These are phyloP conservation scores for Monosporascus sp. DNA, from an alignment of 2,329 filamentous ascomycete genomes.

Conservation along the genomic window DNA sequence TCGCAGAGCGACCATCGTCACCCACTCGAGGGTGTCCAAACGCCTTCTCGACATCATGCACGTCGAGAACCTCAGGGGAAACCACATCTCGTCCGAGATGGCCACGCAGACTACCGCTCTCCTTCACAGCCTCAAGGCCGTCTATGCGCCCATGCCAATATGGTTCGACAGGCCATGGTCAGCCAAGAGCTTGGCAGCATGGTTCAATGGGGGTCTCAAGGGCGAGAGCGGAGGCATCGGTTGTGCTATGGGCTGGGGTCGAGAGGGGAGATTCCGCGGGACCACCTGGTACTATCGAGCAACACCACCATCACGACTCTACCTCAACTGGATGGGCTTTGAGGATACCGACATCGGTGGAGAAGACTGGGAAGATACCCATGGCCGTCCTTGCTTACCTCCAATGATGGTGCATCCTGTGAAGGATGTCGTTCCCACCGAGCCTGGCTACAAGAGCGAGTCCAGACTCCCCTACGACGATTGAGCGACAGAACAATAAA, in stretches of 20 bases:
- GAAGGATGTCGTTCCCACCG: constrained; percentile 50
- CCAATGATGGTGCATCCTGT: constrained; percentile 55
- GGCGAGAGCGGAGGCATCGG: constrained; percentile 49
- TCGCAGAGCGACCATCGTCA: constrained; percentile 71
- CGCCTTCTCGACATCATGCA: constrained; percentile 72
- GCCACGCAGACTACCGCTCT: constrained; percentile 67
- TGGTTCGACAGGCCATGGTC: constrained; percentile 73
- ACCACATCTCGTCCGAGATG: constrained; percentile 78
- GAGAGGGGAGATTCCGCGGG: constrained; percentile 52
- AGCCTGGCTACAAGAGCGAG: constrained; percentile 36
- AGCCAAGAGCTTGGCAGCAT: constrained; percentile 45
- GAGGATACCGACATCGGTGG: constrained; percentile 51
- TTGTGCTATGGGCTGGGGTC: constrained; percentile 55
- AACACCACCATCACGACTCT: constrained; percentile 50
- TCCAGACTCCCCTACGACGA: constrained; percentile 32
- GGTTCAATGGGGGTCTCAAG: constrained; percentile 54
- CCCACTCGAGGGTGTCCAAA: constrained; percentile 68
- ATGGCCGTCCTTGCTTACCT: constrained; percentile 54
- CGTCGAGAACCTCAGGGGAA: constrained; percentile 65
- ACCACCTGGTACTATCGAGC: constrained; percentile 58
- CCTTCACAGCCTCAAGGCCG: constrained; percentile 72
- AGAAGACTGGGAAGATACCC: constrained; percentile 46
- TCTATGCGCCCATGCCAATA: constrained; percentile 72
- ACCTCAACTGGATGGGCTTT: constrained; percentile 60
- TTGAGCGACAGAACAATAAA: not conserved